A percentile compares a stretch with the other conserved stretches of the same genome.
Evolutionary conservation across 1,284 basidiomycete genomes (phyloP).

Genomic region (Hemileia vastatrix): DNA sequence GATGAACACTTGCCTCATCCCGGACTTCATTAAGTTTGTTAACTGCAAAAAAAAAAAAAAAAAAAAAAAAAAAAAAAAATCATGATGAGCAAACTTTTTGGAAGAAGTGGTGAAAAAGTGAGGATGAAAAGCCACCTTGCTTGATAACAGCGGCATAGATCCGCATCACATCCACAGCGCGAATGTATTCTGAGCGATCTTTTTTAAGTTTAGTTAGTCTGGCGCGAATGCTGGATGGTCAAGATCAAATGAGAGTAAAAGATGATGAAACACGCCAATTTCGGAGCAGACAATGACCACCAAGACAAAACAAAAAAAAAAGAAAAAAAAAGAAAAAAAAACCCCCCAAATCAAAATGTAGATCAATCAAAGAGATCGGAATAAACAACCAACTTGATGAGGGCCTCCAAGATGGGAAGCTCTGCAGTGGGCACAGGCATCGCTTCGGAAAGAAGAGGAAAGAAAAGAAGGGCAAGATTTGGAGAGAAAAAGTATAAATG

Average conservation of each 20-base stretch:
- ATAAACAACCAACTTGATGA: slow-evolving; percentile 63
- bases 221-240: slow-evolving; percentile 69
- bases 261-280: slow-evolving; percentile 7
- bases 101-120: not conserved
- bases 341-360: not conserved
- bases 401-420: slow-evolving; percentile 83
- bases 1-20: slow-evolving; percentile 49
- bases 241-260: not conserved
- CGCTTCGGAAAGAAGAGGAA: not conserved
- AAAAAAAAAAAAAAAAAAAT: not conserved
- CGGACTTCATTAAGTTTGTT: slow-evolving; percentile 84
- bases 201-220: slow-evolving; percentile 70
- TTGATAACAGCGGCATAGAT: slow-evolving; percentile 91
- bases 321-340: slow-evolving; percentile 16
- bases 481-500: too few relatives aligned
- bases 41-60: slow-evolving; percentile 50
- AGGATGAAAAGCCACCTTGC: slow-evolving; percentile 57
- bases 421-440: slow-evolving; percentile 48
- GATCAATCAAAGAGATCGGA: too few relatives aligned
- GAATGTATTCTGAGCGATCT: slow-evolving; percentile 77
- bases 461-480: slow-evolving; percentile 1
- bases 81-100: not conserved
- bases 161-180: slow-evolving; percentile 81
- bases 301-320: not conserved
- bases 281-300: not conserved